A percentile compares a stretch with the other conserved stretches of the same genome.
These are phyloP conservation scores for Stephania cephalantha DNA, from an alignment of 164 flowering plant species.

Conservation along the genomic window DNA sequence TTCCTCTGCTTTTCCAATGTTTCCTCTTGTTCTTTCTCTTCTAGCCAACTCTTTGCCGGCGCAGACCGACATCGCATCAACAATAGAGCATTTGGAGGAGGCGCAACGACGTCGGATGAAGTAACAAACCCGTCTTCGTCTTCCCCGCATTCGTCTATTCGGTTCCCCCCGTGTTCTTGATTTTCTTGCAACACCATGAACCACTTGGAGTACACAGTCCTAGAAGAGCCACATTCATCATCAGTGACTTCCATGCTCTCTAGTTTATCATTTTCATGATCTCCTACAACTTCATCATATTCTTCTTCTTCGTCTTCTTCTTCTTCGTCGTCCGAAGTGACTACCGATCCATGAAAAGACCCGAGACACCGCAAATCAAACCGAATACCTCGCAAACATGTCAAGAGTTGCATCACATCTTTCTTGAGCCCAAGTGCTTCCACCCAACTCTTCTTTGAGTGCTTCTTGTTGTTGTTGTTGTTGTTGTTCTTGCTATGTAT, in stretches of 20 bases:
- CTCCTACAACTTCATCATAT: conserved; percentile 8
- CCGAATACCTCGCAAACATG: conserved; percentile 49
- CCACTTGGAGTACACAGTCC: conserved; percentile 71
- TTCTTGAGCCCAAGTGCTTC: conserved; percentile 73
- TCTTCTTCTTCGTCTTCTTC: conserved; percentile 25
- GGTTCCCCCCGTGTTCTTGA: conserved; percentile 16
- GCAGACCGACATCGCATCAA: conserved; percentile 94
- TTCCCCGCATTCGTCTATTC: neutral
- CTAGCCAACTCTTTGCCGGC: conserved; percentile 71
- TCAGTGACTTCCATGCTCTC: conserved; percentile 12
- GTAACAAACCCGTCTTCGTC: conserved; percentile 5
- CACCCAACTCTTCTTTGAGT: conserved; percentile 46
- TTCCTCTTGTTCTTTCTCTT: conserved; percentile 26
- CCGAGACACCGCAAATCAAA: conserved; percentile 83
- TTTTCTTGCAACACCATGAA: conserved; percentile 77
- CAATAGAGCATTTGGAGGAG: conserved; percentile 81
- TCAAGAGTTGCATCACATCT: conserved; percentile 68
- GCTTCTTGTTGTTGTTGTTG: conserved; percentile 22
- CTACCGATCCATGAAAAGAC: conserved; percentile 34
- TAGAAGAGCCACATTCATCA: conserved; percentile 26
- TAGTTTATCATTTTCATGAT: conserved; percentile 17
- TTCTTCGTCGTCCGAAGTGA: conserved; percentile 42
- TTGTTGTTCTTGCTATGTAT: conserved; percentile 42
- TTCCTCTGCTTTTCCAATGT: conserved; percentile 18
- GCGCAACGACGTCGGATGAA: conserved; percentile 15